phyloP scores from a whole-genome alignment of 495 filamentous ascomycete species.

The Achaetomiella virescens region DNA sequence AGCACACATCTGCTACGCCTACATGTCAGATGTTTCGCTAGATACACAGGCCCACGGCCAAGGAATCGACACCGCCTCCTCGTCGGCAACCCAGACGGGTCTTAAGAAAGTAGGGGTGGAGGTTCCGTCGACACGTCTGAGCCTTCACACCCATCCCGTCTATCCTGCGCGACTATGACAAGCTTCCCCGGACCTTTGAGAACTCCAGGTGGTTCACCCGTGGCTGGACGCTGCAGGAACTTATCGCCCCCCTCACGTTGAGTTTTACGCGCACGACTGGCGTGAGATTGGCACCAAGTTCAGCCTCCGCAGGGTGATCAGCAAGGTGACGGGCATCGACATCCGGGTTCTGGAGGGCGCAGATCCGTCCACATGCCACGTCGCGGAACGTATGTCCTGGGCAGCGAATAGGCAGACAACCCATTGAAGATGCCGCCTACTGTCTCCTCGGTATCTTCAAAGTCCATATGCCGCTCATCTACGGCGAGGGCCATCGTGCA shows the following conservation, averaged over 20 bases:
- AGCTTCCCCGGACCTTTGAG: conserved; percentile 20
- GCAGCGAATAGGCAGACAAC: conserved; percentile 12
- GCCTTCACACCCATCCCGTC: conserved; percentile 12
- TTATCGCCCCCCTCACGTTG: conserved; percentile 31
- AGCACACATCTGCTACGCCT: conserved; percentile 24
- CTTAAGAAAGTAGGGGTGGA: not conserved
- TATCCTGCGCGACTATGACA: conserved; percentile 20
- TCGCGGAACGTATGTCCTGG: conserved; percentile 18
- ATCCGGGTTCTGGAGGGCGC: conserved; percentile 19
- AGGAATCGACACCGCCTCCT: not conserved
- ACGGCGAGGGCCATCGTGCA: conserved; percentile 13
- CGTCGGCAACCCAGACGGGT: not conserved
- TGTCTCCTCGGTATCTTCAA: conserved; percentile 16
- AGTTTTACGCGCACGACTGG: conserved; percentile 21
- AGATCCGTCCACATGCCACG: conserved; percentile 18
- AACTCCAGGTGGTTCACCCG: conserved; percentile 39
- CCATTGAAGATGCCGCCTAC: conserved; percentile 13
- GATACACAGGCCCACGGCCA: not conserved
- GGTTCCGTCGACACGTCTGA: not conserved
- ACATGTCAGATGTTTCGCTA: conserved; percentile 22
- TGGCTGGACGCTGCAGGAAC: conserved; percentile 43
- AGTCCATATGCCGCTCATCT: conserved; percentile 18
- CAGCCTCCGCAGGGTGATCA: conserved; percentile 15
- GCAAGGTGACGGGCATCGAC: conserved; percentile 19
- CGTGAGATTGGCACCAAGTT: conserved; percentile 23